Evolutionary conservation across 139 green algal species (phyloP), one percentile per base, ranked within the genome.

Genomic region (Tetradesmus lagerheimii): DNA sequence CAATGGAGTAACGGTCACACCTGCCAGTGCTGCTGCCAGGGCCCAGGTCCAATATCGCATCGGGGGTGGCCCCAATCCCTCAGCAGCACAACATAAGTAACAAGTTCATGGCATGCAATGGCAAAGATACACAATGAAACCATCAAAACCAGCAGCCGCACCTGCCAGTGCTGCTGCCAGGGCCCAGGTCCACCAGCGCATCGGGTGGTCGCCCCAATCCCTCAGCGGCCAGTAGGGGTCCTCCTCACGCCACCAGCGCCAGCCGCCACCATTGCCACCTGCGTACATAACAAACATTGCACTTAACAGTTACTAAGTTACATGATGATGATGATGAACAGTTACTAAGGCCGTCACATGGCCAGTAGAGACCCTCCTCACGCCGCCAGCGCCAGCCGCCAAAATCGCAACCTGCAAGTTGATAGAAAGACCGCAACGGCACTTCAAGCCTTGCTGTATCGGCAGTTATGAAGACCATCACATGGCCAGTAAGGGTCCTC

Each of bases 401-500:
- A 75, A 5, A 14, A 6, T 29, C 29, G 64, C 64, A 18, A 29
- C 11, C 64, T 31, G 64, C 14, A 75, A 31, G 23, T 31, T n/a
- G n/a, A n/a, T n/a, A n/a, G n/a, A n/a, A n/a, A n/a, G n/a, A n/a
- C n/a, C n/a, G n/a, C n/a, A n/a, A n/a, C n/a, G n/a, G n/a, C n/a
- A n/a, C n/a, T n/a, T n/a, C n/a, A n/a, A n/a, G n/a, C n/a, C n/a
- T n/a, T n/a, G n/a, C n/a, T n/a, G n/a, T n/a, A n/a, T n/a, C n/a
- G n/a, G n/a, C n/a, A n/a, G n/a, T n/a, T n/a, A n/a, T n/a, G n/a
- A n/a, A n/a, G n/a, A n/a, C n/a, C n/a, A n/a, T n/a, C n/a, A n/a
- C n/a, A n/a, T n/a, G 77, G 83, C 92, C 91, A 93, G 86, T 95
- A 95, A 0, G 93, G 93, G 80, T 95, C 93, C 12, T 95, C 93